Conservation (phyloP, 192 early-diverging fungal genomes). For the Umbelopsis isabellina region DNA sequence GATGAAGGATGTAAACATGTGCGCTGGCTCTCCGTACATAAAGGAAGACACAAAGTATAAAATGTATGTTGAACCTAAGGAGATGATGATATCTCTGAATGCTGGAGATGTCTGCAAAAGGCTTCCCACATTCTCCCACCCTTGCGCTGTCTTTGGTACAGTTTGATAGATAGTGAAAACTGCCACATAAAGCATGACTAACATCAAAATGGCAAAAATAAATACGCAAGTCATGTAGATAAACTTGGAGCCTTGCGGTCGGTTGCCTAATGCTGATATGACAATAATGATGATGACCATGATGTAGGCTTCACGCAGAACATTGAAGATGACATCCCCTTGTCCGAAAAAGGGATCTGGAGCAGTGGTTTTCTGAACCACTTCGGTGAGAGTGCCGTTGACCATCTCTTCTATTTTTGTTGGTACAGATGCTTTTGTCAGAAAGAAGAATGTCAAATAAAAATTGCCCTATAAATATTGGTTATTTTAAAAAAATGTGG, state of each 20-base stretch:
- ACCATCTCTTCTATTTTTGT: slow-evolving; percentile 59
- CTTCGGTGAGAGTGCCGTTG: slow-evolving; percentile 31
- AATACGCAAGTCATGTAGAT: slow-evolving; percentile 71
- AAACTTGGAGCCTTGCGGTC: slow-evolving; percentile 82
- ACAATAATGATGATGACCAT: slow-evolving; percentile 79
- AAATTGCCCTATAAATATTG: slow-evolving; percentile 61
- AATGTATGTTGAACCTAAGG: slow-evolving; percentile 72
- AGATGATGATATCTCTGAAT: slow-evolving; percentile 66
- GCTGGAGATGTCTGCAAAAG: slow-evolving; percentile 26
- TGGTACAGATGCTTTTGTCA: slow-evolving; percentile 47
- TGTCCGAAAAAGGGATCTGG: slow-evolving; percentile 26
- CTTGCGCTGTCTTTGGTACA: slow-evolving; percentile 25
- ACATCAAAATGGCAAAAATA: slow-evolving; percentile 81
- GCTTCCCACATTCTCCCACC: slow-evolving; percentile 17
- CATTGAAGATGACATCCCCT: slow-evolving; percentile 64
- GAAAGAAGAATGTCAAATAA: slow-evolving; percentile 84
- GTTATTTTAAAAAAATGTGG: too few species aligned
- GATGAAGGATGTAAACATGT: slow-evolving; percentile 74
- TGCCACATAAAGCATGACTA: slow-evolving; percentile 66
- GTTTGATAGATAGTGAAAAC: slow-evolving; percentile 59
- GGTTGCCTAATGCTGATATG: slow-evolving; percentile 87
- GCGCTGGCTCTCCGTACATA: slow-evolving; percentile 75
- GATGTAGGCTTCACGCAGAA: slow-evolving; percentile 75
- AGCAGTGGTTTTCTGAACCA: slow-evolving; percentile 2
- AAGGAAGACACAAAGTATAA: slow-evolving; percentile 75